These are phyloP conservation scores for Nakataea oryzae DNA, from an alignment of 2,329 filamentous ascomycete genomes.

Conservation along the genomic window DNA sequence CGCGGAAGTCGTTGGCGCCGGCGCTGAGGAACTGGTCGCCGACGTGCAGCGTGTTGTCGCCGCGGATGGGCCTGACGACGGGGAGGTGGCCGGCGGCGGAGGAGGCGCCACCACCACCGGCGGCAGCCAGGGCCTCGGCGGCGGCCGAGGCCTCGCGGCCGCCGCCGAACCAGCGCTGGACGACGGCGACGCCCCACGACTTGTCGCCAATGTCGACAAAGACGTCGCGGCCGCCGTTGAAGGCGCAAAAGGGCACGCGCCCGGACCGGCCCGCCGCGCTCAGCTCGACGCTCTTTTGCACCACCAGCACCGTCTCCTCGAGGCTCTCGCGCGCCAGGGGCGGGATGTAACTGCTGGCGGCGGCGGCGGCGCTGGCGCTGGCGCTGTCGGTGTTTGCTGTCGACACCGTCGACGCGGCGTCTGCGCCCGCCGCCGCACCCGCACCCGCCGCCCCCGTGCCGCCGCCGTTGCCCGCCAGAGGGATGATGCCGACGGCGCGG, in stretches of 20 bases:
- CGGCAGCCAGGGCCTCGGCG: background rate
- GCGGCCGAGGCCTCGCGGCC: constrained; percentile 17
- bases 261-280: constrained; percentile 49
- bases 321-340: constrained; percentile 73
- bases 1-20: constrained; percentile 95
- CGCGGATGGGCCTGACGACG: constrained; percentile 39
- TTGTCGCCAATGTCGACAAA: constrained; percentile 99
- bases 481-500: constrained; percentile 70
- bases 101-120: background rate
- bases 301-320: constrained; percentile 90
- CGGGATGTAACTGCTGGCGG: background rate
- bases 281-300: constrained; percentile 85
- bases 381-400: no score
- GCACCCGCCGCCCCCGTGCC: background rate
- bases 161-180: constrained; percentile 78
- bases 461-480: constrained; percentile 15
- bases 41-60: constrained; percentile 78
- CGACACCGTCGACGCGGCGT: no score
- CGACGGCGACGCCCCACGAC: constrained; percentile 86
- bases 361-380: no score
- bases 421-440: constrained; percentile 21
- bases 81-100: constrained; percentile 3
- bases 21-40: constrained; percentile 95
- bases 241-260: constrained; percentile 81
- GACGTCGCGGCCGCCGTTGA: constrained; percentile 95